Conservation (phyloP, 129 eudicot genomes). For the Mikania micrantha region DNA sequence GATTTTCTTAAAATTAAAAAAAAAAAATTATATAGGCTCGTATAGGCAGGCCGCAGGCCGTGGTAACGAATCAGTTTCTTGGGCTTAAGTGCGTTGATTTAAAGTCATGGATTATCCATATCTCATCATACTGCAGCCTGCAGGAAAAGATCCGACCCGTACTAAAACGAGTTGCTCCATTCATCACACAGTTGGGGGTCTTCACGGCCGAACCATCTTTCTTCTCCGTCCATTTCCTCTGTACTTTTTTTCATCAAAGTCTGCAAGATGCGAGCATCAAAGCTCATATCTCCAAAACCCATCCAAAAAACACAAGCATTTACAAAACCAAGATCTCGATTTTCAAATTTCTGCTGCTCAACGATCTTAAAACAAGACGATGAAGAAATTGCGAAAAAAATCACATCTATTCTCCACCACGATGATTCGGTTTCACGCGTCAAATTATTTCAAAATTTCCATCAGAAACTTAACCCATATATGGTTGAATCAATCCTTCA, state of each 20-base stretch:
- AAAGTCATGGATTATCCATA: neutral
- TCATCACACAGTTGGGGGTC: neutral
- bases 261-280: slow-evolving; percentile 7
- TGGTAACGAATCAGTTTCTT: neutral
- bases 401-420: slow-evolving; percentile 38
- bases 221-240: neutral
- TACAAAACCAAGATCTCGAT: neutral
- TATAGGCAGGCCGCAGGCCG: no score
- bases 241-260: neutral
- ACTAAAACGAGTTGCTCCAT: neutral
- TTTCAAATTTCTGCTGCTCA: slow-evolving; percentile 7
- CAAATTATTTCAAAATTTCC: slow-evolving; percentile 35
- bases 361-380: slow-evolving; percentile 5
- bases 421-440: slow-evolving; percentile 35
- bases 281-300: slow-evolving; percentile 12
- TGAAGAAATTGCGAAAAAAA: slow-evolving; percentile 33
- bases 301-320: neutral
- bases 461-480: slow-evolving; percentile 41
- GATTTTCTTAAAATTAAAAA: no score
- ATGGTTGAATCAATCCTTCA: slow-evolving; percentile 51
- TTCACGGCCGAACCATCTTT: neutral
- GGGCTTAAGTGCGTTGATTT: neutral
- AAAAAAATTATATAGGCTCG: no score
- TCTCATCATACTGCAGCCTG: neutral
- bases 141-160: neutral